Evolutionary conservation across 1,284 basidiomycete genomes (phyloP).

Genomic region (Taiwanofungus camphoratus): DNA sequence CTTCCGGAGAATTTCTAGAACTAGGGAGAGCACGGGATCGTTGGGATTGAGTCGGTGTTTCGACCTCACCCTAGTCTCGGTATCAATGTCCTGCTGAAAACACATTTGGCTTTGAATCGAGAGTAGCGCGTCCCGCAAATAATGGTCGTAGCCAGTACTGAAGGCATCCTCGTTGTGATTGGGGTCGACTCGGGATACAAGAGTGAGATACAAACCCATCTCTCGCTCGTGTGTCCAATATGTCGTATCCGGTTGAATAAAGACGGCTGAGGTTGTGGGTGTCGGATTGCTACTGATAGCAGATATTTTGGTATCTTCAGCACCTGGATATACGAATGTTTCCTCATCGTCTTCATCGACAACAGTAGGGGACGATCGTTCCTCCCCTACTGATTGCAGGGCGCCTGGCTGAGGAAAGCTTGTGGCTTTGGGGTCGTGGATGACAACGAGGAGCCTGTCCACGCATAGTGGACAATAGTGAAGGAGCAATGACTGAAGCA

Average conservation of each 20-base stretch:
- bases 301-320: slow-evolving; percentile 23
- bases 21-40: slow-evolving; percentile 68
- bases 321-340: slow-evolving; percentile 59
- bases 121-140: slow-evolving; percentile 74
- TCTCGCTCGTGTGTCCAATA: slow-evolving; percentile 77
- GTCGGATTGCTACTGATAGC: slow-evolving; percentile 9
- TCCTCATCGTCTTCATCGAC: slow-evolving; percentile 57
- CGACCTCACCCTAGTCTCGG: slow-evolving; percentile 35
- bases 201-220: slow-evolving; percentile 74
- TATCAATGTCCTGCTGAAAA: slow-evolving; percentile 41
- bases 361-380: slow-evolving; percentile 9
- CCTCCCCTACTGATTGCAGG: slow-evolving; percentile 20
- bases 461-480: slow-evolving; percentile 66
- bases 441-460: slow-evolving; percentile 62
- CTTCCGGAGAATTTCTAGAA: slow-evolving; percentile 65
- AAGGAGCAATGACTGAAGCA: slow-evolving; percentile 70
- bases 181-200: slow-evolving; percentile 78
- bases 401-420: slow-evolving; percentile 61
- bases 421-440: slow-evolving; percentile 67
- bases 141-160: slow-evolving; percentile 83
- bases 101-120: slow-evolving; percentile 62
- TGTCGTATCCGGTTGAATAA: slow-evolving; percentile 62
- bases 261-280: slow-evolving; percentile 30
- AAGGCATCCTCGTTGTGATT: slow-evolving; percentile 68
- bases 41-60: slow-evolving; percentile 76